Evolutionary conservation across 331 rosid species (phyloP).

Genomic region (Pyracantha coccinea): DNA sequence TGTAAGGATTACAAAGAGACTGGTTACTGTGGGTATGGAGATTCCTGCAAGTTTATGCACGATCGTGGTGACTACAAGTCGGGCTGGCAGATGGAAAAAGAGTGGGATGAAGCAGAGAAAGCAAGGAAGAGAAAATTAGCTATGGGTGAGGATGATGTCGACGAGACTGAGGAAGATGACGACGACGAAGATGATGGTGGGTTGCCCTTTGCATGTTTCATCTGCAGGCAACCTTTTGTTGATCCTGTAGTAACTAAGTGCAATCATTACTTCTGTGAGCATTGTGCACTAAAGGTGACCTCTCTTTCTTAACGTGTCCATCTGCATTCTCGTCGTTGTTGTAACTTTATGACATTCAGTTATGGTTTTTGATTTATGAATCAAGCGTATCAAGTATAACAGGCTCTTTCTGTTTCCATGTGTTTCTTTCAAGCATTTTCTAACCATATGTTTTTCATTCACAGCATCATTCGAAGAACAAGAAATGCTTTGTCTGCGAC

Average conservation of each 20-base stretch:
- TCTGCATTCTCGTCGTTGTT: neutral
- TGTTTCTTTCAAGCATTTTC: neutral
- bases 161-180: constrained; percentile 27
- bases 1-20: constrained; percentile 95
- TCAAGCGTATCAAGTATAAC: neutral
- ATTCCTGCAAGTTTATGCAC: constrained; percentile 84
- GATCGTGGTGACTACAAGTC: constrained; percentile 91
- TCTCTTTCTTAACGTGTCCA: neutral
- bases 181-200: constrained; percentile 35
- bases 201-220: constrained; percentile 84
- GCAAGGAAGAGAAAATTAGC: constrained; percentile 66
- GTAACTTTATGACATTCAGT: neutral
- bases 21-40: constrained; percentile 88
- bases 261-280: constrained; percentile 92
- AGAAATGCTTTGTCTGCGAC: constrained; percentile 86
- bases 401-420: neutral
- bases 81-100: constrained; percentile 88
- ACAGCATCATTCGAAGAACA: constrained; percentile 83
- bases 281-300: constrained; percentile 76
- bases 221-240: constrained; percentile 76
- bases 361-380: neutral
- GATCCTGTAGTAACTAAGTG: constrained; percentile 88
- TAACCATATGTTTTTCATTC: constrained; percentile 5
- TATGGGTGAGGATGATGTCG: constrained; percentile 35
- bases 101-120: constrained; percentile 87